These are phyloP conservation scores for Alternaria metachromatica DNA, from an alignment of 2,329 filamentous ascomycete species.

Conservation along the genomic window DNA sequence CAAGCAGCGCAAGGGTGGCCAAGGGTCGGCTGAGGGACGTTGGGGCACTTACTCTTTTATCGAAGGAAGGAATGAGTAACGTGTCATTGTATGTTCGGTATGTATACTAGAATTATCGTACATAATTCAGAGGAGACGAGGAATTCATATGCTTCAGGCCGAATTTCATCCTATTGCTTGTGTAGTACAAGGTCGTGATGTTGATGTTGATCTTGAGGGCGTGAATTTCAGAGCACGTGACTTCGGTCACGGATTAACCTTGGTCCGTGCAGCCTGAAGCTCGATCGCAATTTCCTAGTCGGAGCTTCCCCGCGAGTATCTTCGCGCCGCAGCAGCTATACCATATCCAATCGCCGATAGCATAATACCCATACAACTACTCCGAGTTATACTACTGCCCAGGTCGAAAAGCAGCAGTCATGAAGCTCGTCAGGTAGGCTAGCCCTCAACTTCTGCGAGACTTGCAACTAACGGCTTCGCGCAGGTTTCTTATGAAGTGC, in stretches of 20 bases:
- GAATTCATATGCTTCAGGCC: background rate
- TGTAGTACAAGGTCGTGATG: background rate
- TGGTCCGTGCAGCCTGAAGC: constrained; percentile 27
- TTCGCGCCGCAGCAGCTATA: constrained; percentile 19
- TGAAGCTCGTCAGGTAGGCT: constrained; percentile 48
- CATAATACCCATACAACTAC: background rate
- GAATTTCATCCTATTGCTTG: background rate
- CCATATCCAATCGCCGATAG: background rate
- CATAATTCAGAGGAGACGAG: background rate
- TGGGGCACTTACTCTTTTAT: constrained; percentile 2
- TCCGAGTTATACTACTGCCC: background rate
- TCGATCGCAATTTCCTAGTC: constrained; percentile 31
- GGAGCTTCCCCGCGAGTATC: constrained; percentile 30
- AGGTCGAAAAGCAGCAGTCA: constrained; percentile 19
- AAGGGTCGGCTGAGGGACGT: background rate
- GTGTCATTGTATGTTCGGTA: background rate
- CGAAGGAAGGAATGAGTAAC: background rate
- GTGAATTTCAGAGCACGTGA: constrained; percentile 15
- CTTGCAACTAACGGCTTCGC: constrained; percentile 27
- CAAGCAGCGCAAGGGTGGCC: background rate
- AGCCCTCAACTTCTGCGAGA: background rate
- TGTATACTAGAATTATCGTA: background rate
- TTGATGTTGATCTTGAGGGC: background rate
- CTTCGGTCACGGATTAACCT: constrained; percentile 13
- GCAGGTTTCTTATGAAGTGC: constrained; percentile 98